Evolutionary conservation across 2,329 filamentous ascomycete species (phyloP).

Genomic region (Hypoxylon sp.): DNA sequence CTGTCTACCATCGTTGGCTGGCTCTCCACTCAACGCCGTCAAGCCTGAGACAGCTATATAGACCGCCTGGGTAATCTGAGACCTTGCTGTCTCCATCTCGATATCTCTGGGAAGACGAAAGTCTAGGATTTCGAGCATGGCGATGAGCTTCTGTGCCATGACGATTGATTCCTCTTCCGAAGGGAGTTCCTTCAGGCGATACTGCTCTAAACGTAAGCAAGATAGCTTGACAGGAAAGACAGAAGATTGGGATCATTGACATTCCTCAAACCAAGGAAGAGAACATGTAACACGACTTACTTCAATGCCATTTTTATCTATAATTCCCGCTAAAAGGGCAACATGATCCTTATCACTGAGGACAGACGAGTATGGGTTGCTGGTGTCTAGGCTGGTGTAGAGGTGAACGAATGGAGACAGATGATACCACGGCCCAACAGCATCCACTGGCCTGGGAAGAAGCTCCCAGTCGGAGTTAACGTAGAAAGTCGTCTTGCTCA

Average conservation of each 20-base stretch:
- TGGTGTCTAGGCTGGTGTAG: slow-evolving; percentile 34
- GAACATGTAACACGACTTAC: not conserved
- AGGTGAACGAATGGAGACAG: slow-evolving; percentile 42
- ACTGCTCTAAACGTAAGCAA: slow-evolving; percentile 4
- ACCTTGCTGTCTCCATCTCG: slow-evolving; percentile 34
- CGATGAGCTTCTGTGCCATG: slow-evolving; percentile 35
- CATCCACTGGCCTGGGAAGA: slow-evolving; percentile 42
- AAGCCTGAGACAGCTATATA: slow-evolving; percentile 34
- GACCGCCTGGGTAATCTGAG: slow-evolving; percentile 36
- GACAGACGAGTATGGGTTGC: slow-evolving; percentile 25
- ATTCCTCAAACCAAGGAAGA: not conserved
- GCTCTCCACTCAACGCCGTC: not conserved
- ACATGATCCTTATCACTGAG: not conserved
- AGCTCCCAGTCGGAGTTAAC: slow-evolving; percentile 44
- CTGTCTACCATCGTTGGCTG: not conserved
- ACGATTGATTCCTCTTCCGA: not conserved
- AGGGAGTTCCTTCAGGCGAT: not conserved
- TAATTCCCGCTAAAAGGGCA: not conserved
- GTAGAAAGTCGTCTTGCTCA: slow-evolving; percentile 49
- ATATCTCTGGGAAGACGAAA: slow-evolving; percentile 37
- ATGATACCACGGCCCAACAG: slow-evolving; percentile 45
- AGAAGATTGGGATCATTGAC: not conserved
- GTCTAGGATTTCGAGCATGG: slow-evolving; percentile 34
- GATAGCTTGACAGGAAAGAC: not conserved
- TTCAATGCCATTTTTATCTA: slow-evolving; percentile 14